Conservation (phyloP, 805 yeast genomes). For the Saccharomycopsis sp. region DNA sequence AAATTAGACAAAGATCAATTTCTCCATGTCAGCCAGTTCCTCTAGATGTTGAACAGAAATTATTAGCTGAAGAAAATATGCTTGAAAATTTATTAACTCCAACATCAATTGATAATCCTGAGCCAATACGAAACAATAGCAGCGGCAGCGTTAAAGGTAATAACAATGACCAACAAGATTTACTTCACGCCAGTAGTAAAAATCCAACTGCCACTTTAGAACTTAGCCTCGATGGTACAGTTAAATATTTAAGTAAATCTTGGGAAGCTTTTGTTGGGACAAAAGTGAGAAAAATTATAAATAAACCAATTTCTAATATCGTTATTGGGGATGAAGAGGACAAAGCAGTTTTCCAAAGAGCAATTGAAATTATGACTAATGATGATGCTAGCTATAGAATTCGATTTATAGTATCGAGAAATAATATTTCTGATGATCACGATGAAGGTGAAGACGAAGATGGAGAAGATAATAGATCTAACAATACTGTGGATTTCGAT, state of each 20-base stretch:
- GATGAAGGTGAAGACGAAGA: conserved; percentile 16
- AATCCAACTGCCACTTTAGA: conserved; percentile 80
- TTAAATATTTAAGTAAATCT: conserved; percentile 64
- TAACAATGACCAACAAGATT: conserved; percentile 34
- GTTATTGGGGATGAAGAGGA: conserved; percentile 62
- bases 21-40: conserved; percentile 12
- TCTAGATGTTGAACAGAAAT: background rate
- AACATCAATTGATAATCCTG: conserved; percentile 3
- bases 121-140: background rate
- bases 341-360: conserved; percentile 58
- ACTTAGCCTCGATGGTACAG: conserved; percentile 68
- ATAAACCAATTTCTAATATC: conserved; percentile 53
- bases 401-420: conserved; percentile 49
- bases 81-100: conserved; percentile 7
- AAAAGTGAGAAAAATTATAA: conserved; percentile 43
- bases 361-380: conserved; percentile 58
- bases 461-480: conserved; percentile 13
- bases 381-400: conserved; percentile 78
- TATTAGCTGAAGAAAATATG: conserved; percentile 2
- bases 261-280: conserved; percentile 82
- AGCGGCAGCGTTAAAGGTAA: conserved; percentile 4
- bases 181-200: conserved; percentile 55
- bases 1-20: conserved; percentile 14
- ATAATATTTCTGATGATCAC: conserved; percentile 23
- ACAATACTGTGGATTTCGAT: conserved; percentile 17